Evolutionary conservation across 2,329 filamentous ascomycete genomes (phyloP), one percentile per base, ranked within the genome.

Genomic region (Penicillium freii): DNA sequence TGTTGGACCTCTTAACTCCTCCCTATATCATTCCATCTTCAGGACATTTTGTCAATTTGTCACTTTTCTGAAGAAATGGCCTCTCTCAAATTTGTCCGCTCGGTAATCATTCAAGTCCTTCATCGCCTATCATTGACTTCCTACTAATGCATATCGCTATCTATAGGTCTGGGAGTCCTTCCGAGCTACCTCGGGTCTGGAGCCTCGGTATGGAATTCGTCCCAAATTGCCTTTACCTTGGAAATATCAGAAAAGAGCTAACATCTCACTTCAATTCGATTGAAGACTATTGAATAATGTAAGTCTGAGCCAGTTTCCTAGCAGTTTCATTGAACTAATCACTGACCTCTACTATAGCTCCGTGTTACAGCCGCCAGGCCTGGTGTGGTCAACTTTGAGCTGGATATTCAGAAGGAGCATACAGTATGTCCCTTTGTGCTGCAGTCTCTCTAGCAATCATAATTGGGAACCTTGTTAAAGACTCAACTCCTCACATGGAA

Each of bases 121-220:
- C 3, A 10, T 2, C 3, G 1, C 15, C 11, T 25, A 2, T 13
- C 1, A 11, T 43, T 17, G 13, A 11, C 29, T 19, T 8, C 4
- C 43, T 31, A 49, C 54, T 74, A 36, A 76, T 52, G 9, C 38
- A 8, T 21, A 33, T 48, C 48, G 39, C 54, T 21, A 45, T 46
- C 27, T 57, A 13, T 57, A 94, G 91, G 91, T 95, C 46, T 84
- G 91, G 80, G 88, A 89, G 72, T 92, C 90, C 2, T 97, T 97
- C 75, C 85, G 90, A 78, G 84, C 84, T 64, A 89, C 91, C 62
- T 96, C 92, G 5, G 92, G 92, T 7, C 78, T 97, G 21, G 93
- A 97, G 74, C 91, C 91, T 72, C 89, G 90, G 92, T 96, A 79
- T 66, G 75, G 63, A 58, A 52, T 38, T 31, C 23, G 27, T 21